Conservation (phyloP, 164 flowering plant genomes). For the Annona squamosa region DNA sequence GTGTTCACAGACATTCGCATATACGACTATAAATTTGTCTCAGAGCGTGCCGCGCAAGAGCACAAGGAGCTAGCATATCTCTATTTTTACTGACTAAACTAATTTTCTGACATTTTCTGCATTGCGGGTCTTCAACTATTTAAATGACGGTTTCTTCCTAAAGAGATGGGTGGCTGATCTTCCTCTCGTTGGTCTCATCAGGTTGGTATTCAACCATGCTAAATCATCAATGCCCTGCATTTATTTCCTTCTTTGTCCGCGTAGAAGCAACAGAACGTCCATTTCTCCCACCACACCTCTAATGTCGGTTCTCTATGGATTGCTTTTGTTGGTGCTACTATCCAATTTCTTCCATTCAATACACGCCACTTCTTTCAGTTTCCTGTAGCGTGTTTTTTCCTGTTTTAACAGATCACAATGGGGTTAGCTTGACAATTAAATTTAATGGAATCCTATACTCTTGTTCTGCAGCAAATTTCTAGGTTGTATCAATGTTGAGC, state of each 20-base stretch:
- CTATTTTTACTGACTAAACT: background rate
- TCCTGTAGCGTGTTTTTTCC: background rate
- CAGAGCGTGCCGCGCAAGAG: background rate
- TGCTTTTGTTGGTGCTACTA: background rate
- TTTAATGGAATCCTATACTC: background rate
- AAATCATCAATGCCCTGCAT: too few relatives aligned
- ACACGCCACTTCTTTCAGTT: background rate
- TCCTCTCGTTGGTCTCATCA: constrained; percentile 90
- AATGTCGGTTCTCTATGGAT: background rate
- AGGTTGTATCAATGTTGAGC: background rate
- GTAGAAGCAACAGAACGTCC: background rate
- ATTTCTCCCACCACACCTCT: background rate
- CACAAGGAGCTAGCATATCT: background rate
- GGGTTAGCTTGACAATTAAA: background rate
- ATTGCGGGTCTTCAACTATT: constrained; percentile 9
- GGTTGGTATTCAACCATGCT: constrained; percentile 37
- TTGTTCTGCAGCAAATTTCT: background rate
- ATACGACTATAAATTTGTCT: too few relatives aligned
- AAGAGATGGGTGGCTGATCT: constrained; percentile 95
- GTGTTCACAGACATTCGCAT: background rate
- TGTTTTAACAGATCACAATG: background rate
- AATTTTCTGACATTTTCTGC: constrained; percentile 20
- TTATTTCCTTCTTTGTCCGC: background rate
- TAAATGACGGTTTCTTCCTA: constrained; percentile 23
- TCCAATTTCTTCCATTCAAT: background rate